Evolutionary conservation across 805 yeast species (phyloP), one percentile per base, ranked within the genome.

Genomic region (Candida railenensis): DNA sequence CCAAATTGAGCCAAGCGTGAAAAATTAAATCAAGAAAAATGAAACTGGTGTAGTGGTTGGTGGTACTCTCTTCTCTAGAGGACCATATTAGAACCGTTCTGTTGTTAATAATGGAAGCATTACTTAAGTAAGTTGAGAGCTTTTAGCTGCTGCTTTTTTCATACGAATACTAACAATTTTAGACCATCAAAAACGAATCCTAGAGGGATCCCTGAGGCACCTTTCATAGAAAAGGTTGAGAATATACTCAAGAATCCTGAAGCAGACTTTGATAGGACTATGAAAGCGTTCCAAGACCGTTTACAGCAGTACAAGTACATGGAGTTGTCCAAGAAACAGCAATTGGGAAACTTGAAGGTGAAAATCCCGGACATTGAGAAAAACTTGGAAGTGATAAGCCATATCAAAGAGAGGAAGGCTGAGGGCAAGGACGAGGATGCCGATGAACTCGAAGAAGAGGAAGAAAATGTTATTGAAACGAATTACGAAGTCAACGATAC

Each of bases 141-240:
- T n/a, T n/a, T n/a, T n/a, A n/a, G n/a, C n/a, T n/a, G n/a, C n/a
- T n/a, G n/a, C n/a, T n/a, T n/a, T n/a, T n/a, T n/a, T n/a, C n/a
- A n/a, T n/a, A n/a, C n/a, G n/a, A n/a, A n/a, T 42, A 42, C 45
- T 45, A 45, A 50, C 42, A 33, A 28, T 5, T 55, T 4, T 48
- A 81, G 84, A 56, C 76, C 84, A 12, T 77, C 76, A 2, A 76
- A 80, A 42, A 69, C 82, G 20, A 94, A 94, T 59, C 94, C 97
- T 8, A 78, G 98, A 53, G 99, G 99, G 3, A 94, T 94, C 47
- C 99, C 99, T 4, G 87, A 88, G 60, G 99, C 99, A 1, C 96
- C 95, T 36, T 94, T 94, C 65, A 82, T 94, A 44, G 95, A 87
- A 51, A 81, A 82, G 47, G 94, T 91, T 8, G 94, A 83, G 46